Base-by-base conservation (phyloP, 768 basidiomycete genomes). In the Saitozyma sp. region DNA sequence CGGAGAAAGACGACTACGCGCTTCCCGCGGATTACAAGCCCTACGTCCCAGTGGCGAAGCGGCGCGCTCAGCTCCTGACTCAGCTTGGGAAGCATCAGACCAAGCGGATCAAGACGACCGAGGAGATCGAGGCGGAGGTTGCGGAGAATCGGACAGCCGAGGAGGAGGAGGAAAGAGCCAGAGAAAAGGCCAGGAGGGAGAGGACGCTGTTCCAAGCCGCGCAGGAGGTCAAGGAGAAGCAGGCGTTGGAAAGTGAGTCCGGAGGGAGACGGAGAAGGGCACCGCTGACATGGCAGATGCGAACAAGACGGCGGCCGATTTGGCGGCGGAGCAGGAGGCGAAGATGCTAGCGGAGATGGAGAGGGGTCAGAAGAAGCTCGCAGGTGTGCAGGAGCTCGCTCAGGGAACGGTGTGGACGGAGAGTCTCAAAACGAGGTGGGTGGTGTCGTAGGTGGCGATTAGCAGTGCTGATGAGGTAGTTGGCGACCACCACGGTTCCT, bases 321-420 rank as follows among this genome's bases (percentile, higher is more conserved):
- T 89, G 73, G 87, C 84, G 7, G 88, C 89, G 58, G 96, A 96
- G 77, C 87, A 83, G 52, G 96, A 99, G 76, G 91, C 89, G 7
- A 89, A 92, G 74, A 89, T 99, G 54, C 80, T 98, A 9, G 89
- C 89, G 52, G 94, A 95, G 13, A 92, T 98, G 69, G 79, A 79
- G 45, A 90, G 91, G 42, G 90, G 88, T 64, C 84, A 93, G 71
- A 84, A 90, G 76, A 95, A 93, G 76, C 85, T 99, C 11, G 92
- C 91, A 0, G 93, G 92, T 5, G 93, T 92, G 70, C 83, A 91
- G 74, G 96, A 99, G 77, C 81, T 98, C 40, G 95, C 96, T 2
- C 87, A 92, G 75, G 96, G 95, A 8, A 92, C 96, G 49, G 84
- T 85, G 42, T 99, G 97, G 76, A 90, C 88, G 0, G 91, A 97